Base-by-base conservation (phyloP, 345 rosid species). In the Excoecaria agallocha region DNA sequence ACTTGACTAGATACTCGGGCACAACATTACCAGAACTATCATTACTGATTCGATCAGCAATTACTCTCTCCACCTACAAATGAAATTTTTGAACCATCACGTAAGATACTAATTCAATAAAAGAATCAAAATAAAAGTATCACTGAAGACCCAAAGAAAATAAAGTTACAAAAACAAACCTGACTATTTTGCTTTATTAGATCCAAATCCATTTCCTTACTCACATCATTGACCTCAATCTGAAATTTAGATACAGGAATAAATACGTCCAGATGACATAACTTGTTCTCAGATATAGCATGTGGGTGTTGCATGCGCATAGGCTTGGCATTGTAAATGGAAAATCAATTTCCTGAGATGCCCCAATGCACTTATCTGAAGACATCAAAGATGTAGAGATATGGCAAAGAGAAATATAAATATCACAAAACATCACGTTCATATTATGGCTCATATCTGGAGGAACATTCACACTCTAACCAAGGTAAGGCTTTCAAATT, bases 161-260 rank as follows among this genome's bases (percentile, higher is more conserved):
- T 9, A 48, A 73, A 58, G 61, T 22, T 16, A 61, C 45, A 74
- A 69, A 78, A 43, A 24, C 82, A 72, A 74, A 95, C 99, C 99
- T 91, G 96, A 81, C 93, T 86, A 73, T 96, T 89, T 86, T 93
- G 99, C 87, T 88, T 96, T 78, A 93, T 91, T 77, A 96, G 91
- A 84, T 96, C 99, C 75, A 96, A 84, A 82, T 96, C 99, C 98
- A 96, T 96, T 90, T 96, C 99, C 86, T 88, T 96, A 83, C 97
- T 91, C 77, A 96, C 99, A 76, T 93, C 99, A 76, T 84, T 91
- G 85, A 93, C 91, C 88, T 96, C 99, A 69, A 96, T 93, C 99
- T 96, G 84, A 81, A 60, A 79, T 66, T 38, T 50, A 71, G 78
- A 70, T 52, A 76, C 9, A 12, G 8, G 54, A 43, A 52, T 24